A percentile compares a stretch with the other conserved stretches of the same genome.
These are phyloP conservation scores for Metarhizium sp. DNA, from an alignment of 2,329 filamentous ascomycete species.

Conservation along the genomic window DNA sequence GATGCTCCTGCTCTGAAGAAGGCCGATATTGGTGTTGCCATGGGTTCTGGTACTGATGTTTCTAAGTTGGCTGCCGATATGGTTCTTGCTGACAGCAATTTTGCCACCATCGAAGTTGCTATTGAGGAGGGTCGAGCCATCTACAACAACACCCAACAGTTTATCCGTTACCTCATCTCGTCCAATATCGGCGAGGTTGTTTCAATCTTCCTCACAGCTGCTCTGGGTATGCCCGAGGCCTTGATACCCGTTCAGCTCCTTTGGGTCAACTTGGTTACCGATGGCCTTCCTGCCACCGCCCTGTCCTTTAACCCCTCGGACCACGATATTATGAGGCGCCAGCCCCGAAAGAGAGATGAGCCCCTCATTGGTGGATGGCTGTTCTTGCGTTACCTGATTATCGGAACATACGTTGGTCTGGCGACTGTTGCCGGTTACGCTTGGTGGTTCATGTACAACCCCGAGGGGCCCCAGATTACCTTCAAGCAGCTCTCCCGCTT, in stretches of 20 bases:
- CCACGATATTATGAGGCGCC: slow-evolving; percentile 92
- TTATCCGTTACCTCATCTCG: slow-evolving; percentile 97
- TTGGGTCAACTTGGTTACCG: slow-evolving; percentile 98
- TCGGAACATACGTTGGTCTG: slow-evolving; percentile 87
- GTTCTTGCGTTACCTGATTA: slow-evolving; percentile 95
- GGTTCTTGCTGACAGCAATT: slow-evolving; percentile 98
- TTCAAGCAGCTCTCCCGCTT: slow-evolving; percentile 89
- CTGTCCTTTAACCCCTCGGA: slow-evolving; percentile 98
- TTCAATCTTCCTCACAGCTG: slow-evolving; percentile 95
- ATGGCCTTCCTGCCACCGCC: slow-evolving; percentile 91
- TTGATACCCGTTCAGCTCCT: slow-evolving; percentile 94
- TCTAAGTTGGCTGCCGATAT: slow-evolving; percentile 95
- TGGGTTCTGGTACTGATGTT: slow-evolving; percentile 96
- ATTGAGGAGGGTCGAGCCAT: slow-evolving; percentile 97
- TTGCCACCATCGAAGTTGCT: slow-evolving; percentile 91
- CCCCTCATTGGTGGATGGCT: slow-evolving; percentile 89
- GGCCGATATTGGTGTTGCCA: slow-evolving; percentile 96
- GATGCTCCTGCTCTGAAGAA: slow-evolving; percentile 97
- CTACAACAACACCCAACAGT: slow-evolving; percentile 99
- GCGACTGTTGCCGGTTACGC: slow-evolving; percentile 95
- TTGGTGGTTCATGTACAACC: slow-evolving; percentile 99
- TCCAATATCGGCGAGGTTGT: slow-evolving; percentile 99
- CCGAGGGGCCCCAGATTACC: slow-evolving; percentile 78
- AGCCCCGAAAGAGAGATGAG: slow-evolving; percentile 87
- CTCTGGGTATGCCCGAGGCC: slow-evolving; percentile 94